Evolutionary conservation across 2,329 filamentous ascomycete genomes (phyloP).

Genomic region (Arachnomyces sp.): DNA sequence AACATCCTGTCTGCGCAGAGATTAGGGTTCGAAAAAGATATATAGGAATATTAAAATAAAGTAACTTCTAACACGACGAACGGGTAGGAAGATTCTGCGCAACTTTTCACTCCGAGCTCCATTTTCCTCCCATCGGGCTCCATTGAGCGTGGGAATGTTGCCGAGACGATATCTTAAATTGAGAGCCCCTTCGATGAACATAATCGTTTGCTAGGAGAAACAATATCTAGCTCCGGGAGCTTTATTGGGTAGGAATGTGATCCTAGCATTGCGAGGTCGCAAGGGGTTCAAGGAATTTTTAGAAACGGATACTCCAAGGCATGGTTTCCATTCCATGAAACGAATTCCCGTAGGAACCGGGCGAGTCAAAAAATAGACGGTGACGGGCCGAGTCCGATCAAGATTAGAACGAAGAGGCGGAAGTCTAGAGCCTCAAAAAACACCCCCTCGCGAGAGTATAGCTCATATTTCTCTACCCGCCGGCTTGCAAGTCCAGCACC

Average conservation of each 20-base stretch:
- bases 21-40: too few species aligned
- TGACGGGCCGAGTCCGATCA: constrained; percentile 8
- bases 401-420: constrained; percentile 31
- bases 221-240: neutral
- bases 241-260: neutral
- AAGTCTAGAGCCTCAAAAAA: constrained; percentile 14
- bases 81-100: neutral
- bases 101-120: too few species aligned
- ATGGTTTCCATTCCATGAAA: too few species aligned
- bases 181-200: neutral
- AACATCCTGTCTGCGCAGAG: too few species aligned
- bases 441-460: too few species aligned
- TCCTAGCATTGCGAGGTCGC: neutral
- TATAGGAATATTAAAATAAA: too few species aligned
- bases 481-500: constrained; percentile 28
- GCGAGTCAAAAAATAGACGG: constrained; percentile 5
- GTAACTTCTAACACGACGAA: neutral
- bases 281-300: constrained; percentile 14
- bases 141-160: too few species aligned
- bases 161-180: too few species aligned
- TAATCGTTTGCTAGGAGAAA: neutral
- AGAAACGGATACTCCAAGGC: neutral
- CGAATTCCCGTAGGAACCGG: too few species aligned
- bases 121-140: too few species aligned
- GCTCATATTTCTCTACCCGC: constrained; percentile 12